phyloP scores from a whole-genome alignment of 2,329 filamentous ascomycete genomes.

The Coleophoma crateriformis region DNA sequence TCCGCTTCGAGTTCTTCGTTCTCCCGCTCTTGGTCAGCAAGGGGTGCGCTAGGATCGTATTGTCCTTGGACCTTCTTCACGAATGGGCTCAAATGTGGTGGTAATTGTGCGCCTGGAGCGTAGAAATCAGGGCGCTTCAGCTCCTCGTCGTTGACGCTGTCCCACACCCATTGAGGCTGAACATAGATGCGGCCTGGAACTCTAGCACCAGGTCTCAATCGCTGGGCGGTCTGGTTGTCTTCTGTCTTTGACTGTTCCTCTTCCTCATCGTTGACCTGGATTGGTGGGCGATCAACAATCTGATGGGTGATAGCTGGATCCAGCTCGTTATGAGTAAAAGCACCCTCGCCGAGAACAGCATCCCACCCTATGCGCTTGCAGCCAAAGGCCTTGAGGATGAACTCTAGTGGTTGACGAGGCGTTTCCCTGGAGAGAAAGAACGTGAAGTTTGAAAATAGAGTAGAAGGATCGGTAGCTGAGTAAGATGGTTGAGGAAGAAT shows the following conservation, averaged over 20 bases:
- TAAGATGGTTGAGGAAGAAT: constrained; percentile 72
- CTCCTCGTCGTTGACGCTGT: constrained; percentile 88
- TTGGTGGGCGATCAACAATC: constrained; percentile 82
- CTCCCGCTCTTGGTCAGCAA: constrained; percentile 85
- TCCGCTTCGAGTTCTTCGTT: constrained; percentile 72
- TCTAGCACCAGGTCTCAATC: constrained; percentile 57
- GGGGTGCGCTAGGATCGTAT: constrained; percentile 83
- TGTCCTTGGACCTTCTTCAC: constrained; percentile 80
- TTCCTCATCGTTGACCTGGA: constrained; percentile 50
- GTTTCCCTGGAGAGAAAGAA: constrained; percentile 94
- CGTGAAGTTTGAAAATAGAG: constrained; percentile 83
- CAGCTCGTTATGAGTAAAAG: constrained; percentile 84
- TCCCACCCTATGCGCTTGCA: constrained; percentile 98
- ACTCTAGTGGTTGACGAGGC: constrained; percentile 83
- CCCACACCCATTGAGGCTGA: constrained; percentile 99
- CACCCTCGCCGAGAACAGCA: constrained; percentile 79
- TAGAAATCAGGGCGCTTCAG: constrained; percentile 84
- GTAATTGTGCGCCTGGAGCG: constrained; percentile 80
- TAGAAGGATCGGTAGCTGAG: constrained; percentile 59
- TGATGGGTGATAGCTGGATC: constrained; percentile 93
- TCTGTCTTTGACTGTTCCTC: constrained; percentile 43
- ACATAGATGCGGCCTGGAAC: constrained; percentile 91
- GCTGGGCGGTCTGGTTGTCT: constrained; percentile 58
- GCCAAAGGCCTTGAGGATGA: constrained; percentile 87
- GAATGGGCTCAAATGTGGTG: constrained; percentile 94